Evolutionary conservation across 2,329 filamentous ascomycete genomes (phyloP).

Genomic region (Exserohilum rostratum): DNA sequence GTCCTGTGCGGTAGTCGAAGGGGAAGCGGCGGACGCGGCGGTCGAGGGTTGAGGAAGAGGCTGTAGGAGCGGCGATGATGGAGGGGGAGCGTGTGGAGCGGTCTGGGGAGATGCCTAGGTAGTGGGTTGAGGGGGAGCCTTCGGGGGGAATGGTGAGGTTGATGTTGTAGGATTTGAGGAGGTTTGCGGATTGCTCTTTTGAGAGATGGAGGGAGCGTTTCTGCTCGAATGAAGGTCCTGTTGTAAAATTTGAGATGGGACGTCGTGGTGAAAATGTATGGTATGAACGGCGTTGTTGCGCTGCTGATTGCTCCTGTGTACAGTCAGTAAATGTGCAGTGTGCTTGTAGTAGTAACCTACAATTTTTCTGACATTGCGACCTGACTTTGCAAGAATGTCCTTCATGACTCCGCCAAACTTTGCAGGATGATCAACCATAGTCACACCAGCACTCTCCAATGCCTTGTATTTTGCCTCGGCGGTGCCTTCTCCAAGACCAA

Average conservation of each 20-base stretch:
- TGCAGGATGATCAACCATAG: slow-evolving; percentile 76
- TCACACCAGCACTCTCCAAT: slow-evolving; percentile 69
- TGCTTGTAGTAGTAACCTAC: slow-evolving; percentile 24
- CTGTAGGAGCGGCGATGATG: slow-evolving; percentile 64
- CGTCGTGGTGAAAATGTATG: slow-evolving; percentile 44
- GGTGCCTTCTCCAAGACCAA: slow-evolving; percentile 68
- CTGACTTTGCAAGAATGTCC: slow-evolving; percentile 58
- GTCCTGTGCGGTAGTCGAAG: slow-evolving; percentile 63
- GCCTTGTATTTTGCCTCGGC: slow-evolving; percentile 70
- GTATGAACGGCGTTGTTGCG: slow-evolving; percentile 57
- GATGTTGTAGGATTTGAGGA: slow-evolving; percentile 61
- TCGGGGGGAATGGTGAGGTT: slow-evolving; percentile 51
- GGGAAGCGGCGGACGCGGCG: slow-evolving; percentile 61
- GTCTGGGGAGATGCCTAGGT: slow-evolving; percentile 70
- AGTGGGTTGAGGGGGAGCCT: slow-evolving; percentile 48
- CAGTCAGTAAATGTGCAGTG: slow-evolving; percentile 3
- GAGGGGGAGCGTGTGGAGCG: slow-evolving; percentile 67
- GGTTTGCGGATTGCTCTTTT: slow-evolving; percentile 59
- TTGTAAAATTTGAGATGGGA: slow-evolving; percentile 10
- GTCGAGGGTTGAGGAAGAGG: slow-evolving; percentile 51
- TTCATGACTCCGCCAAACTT: slow-evolving; percentile 74
- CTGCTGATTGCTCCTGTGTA: slow-evolving; percentile 41
- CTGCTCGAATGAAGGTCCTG: slow-evolving; percentile 38
- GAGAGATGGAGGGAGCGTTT: slow-evolving; percentile 62
- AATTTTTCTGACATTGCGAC: slow-evolving; percentile 49